phyloP scores from a whole-genome alignment of 768 basidiomycete species.

The Tylopilus subfusipes region DNA sequence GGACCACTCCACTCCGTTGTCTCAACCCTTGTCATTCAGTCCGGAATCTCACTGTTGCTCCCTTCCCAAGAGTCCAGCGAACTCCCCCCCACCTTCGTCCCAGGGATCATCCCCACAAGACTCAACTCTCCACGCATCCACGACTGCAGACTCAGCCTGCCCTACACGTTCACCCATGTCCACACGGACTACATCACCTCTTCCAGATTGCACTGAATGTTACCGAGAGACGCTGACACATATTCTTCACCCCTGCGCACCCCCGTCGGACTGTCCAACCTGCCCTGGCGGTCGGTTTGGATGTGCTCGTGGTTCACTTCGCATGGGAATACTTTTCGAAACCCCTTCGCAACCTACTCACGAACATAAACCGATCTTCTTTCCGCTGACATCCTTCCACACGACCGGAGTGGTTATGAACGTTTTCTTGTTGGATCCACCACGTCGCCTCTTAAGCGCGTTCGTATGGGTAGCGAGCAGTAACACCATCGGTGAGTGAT shows the following conservation, averaged over 20 bases:
- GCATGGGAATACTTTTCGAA: conserved; percentile 11
- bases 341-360: conserved; percentile 1
- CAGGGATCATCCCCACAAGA: conserved; percentile 27
- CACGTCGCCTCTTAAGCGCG: conserved; percentile 55
- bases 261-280: conserved; percentile 5
- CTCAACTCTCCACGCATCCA: conserved; percentile 15
- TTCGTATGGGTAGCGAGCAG: conserved; percentile 62
- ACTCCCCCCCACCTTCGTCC: conserved; percentile 28
- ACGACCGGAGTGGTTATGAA: conserved; percentile 73
- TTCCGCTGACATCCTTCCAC: conserved; percentile 57
- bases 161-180: conserved; percentile 24
- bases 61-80: conserved; percentile 26
- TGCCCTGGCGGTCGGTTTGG: conserved; percentile 4
- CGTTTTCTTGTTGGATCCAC: conserved; percentile 68
- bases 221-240: conserved; percentile 14
- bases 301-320: conserved; percentile 5
- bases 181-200: conserved; percentile 19
- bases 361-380: conserved; percentile 46
- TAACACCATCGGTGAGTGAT: conserved; percentile 31
- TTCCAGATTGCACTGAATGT: conserved; percentile 16
- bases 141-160: conserved; percentile 5
- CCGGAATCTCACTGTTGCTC: conserved; percentile 15
- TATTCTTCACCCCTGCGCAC: neutral
- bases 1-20: conserved; percentile 26
- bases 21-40: conserved; percentile 11